phyloP scores from a whole-genome alignment of 257 asterid genomes.

The Solanum sejunctum region DNA sequence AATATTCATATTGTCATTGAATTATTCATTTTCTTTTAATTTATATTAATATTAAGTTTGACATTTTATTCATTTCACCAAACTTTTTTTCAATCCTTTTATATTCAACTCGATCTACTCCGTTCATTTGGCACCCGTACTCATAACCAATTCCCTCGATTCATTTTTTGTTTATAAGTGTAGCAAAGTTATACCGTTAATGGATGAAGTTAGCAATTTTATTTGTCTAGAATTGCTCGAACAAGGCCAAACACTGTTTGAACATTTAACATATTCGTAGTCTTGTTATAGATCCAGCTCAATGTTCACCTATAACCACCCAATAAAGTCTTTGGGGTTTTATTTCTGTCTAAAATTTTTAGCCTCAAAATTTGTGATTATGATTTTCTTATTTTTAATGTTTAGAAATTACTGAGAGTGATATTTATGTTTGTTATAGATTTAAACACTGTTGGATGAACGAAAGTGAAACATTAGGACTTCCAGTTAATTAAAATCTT shows the following conservation, averaged over 20 bases:
- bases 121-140: no score
- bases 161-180: background rate
- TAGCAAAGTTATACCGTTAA: background rate
- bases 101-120: no score
- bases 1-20: no score
- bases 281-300: background rate
- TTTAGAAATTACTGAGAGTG: background rate
- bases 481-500: background rate
- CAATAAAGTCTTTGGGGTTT: background rate
- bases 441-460: background rate
- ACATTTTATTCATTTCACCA: no score
- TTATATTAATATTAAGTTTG: no score
- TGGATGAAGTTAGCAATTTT: background rate
- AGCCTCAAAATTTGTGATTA: background rate
- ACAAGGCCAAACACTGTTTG: background rate
- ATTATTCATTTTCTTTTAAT: no score
- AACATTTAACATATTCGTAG: background rate
- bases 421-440: background rate
- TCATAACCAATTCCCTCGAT: constrained; percentile 1
- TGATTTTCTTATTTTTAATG: no score
- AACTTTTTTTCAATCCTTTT: no score
- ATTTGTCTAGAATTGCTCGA: background rate
- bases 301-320: background rate
- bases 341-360: no score
- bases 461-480: background rate